Evolutionary conservation across 2,329 filamentous ascomycete genomes (phyloP), one percentile per base, ranked within the genome.

Genomic region (Didymella keratinophila): DNA sequence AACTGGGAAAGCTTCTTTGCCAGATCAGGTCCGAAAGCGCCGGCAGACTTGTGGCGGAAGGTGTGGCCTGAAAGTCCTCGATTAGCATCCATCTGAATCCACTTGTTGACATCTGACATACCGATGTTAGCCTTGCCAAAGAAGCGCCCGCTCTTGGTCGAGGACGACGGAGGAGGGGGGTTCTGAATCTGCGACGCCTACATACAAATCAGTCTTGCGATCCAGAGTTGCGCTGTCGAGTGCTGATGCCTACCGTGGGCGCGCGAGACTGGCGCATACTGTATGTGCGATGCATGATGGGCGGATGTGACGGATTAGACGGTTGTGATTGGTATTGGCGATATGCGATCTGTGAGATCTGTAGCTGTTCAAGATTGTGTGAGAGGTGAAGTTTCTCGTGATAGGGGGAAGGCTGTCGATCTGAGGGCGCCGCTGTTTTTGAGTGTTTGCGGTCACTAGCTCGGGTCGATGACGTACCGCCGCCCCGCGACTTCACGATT

Each of bases 1-100:
- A 99, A 87, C 82, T 96, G 92, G 39, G 93, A 92, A 63, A 99
- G 89, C 86, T 99, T 99, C 86, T 97, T 97, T 58, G 95, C 90
- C 58, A 99, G 88, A 73, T 99, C 95, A 57, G 93, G 87, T 34
- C 87, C 87, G 72, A 92, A 93, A 70, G 90, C 89, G 67, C 90
- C 91, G 64, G 90, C 89, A 42, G 89, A 85, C 74, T 89, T 89
- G 74, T 87, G 86, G 70, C 91, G 86, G 76, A 93, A 86, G 41
- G 83, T 86, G 83, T 91, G 86, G 74, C 89, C 88, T 89, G 71
- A 37, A 60, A 8, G 8, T 3, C 30, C 30, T 30, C 23, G 14
- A n/a, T 60, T 23, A 56, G 50, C 21, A 23, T 44, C 21, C 36
- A 39, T 3, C 21, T 28, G 25, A 8, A 11, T 8, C 11, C 16